Conservation (phyloP, 768 basidiomycete species). For the Sporobolomyces pararoseus region DNA sequence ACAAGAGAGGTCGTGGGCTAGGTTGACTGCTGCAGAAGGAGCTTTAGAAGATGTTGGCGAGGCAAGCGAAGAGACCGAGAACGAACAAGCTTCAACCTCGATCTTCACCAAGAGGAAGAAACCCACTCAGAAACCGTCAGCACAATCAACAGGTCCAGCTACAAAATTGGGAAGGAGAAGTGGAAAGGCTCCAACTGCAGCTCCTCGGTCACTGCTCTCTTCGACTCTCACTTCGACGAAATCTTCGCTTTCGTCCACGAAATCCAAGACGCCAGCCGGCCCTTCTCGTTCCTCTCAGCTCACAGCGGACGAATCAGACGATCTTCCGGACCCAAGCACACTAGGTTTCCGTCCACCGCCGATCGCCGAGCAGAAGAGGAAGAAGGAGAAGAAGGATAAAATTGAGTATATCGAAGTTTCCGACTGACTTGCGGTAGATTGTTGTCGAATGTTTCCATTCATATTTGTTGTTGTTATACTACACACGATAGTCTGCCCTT, state of each 20-base stretch:
- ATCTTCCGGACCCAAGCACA: not conserved
- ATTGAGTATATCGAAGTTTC: conserved; percentile 25
- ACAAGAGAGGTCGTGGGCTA: conserved; percentile 29
- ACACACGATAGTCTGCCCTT: too few relatives aligned
- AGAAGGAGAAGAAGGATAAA: not conserved
- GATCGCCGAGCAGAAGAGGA: not conserved
- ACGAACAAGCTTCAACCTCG: not conserved
- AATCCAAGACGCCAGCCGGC: too few relatives aligned
- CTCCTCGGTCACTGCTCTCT: not conserved
- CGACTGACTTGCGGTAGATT: too few relatives aligned
- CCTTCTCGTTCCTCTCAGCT: too few relatives aligned
- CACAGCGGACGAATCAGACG: not conserved
- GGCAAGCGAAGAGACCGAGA: not conserved
- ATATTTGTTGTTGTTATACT: too few relatives aligned
- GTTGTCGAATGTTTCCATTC: too few relatives aligned
- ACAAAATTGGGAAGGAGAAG: not conserved
- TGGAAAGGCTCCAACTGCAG: not conserved
- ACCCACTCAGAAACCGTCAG: not conserved
- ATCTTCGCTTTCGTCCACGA: not conserved
- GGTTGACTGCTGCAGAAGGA: conserved; percentile 11
- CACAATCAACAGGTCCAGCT: not conserved
- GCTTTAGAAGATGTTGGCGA: conserved; percentile 8
- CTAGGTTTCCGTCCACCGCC: not conserved
- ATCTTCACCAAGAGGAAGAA: not conserved
- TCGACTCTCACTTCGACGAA: conserved; percentile 10